phyloP scores from a whole-genome alignment of 768 basidiomycete species.

The Leucocoprinus birnbaumii region DNA sequence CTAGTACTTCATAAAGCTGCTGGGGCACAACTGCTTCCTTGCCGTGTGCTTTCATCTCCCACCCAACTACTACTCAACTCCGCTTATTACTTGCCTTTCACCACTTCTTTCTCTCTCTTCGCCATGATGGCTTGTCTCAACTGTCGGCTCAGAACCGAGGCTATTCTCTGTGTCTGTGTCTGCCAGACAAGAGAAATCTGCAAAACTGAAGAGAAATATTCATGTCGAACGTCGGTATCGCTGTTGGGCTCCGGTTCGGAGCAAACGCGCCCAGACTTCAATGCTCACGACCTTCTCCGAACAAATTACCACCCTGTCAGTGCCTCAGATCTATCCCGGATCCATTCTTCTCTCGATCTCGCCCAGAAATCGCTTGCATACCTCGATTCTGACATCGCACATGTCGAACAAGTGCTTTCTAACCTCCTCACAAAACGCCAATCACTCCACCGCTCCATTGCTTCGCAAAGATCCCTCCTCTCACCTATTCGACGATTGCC shows the following conservation, averaged over 20 bases:
- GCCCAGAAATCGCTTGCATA: neutral
- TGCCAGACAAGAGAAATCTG: neutral
- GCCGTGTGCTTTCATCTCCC: too few species aligned
- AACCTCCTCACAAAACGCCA: neutral
- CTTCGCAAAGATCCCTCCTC: neutral
- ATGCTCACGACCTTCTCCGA: neutral
- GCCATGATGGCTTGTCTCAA: too few species aligned
- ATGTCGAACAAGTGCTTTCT: neutral
- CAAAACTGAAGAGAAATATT: too few species aligned
- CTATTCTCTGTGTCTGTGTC: neutral
- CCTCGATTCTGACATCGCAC: neutral
- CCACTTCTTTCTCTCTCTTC: too few species aligned
- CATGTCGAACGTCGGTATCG: too few species aligned
- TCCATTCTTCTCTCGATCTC: neutral
- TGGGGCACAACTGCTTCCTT: too few species aligned
- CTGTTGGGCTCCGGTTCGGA: too few species aligned
- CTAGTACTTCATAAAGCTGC: too few species aligned
- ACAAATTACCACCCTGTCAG: neutral
- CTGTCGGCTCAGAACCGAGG: too few species aligned
- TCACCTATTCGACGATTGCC: constrained; percentile 1
- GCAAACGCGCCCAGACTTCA: neutral
- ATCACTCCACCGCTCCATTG: neutral
- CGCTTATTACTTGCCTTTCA: too few species aligned
- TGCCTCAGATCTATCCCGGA: neutral
- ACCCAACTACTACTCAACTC: too few species aligned